Conservation (phyloP, 345 rosid species). For the Ailanthus altissimus region DNA sequence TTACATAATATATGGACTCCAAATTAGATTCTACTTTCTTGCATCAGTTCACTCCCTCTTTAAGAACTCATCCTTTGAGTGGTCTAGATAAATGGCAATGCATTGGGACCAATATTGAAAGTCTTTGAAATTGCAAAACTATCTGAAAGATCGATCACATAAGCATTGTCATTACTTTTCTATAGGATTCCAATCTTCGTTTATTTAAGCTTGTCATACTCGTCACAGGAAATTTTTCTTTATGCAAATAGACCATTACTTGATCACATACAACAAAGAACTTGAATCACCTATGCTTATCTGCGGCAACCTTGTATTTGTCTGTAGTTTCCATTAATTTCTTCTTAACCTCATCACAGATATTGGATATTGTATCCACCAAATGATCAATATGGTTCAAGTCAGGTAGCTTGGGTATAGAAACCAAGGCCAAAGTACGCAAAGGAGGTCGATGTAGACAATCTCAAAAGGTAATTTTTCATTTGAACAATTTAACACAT, state of each 20-base stretch:
- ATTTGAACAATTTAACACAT: not conserved
- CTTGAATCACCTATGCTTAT: not conserved
- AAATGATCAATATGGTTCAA: not conserved
- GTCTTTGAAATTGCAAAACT: too few species aligned
- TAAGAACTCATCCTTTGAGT: too few species aligned
- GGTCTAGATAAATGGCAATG: too few species aligned
- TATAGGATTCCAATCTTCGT: not conserved
- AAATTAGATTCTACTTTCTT: too few species aligned
- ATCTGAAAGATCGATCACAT: too few species aligned
- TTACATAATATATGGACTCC: too few species aligned
- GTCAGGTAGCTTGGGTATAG: not conserved
- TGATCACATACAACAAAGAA: not conserved
- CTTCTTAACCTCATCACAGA: too few species aligned
- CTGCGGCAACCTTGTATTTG: not conserved
- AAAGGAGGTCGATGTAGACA: not conserved
- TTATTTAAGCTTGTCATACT: slow-evolving; percentile 4
- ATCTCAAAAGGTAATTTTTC: too few species aligned
- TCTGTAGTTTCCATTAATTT: not conserved
- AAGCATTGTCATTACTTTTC: not conserved
- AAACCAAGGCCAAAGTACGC: not conserved
- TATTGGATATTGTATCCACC: too few species aligned
- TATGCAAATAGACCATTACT: not conserved
- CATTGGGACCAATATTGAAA: too few species aligned
- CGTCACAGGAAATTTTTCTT: not conserved
- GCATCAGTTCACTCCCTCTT: too few species aligned